phyloP scores from a whole-genome alignment of 768 basidiomycete species.

The Hirschioporus abietinus region DNA sequence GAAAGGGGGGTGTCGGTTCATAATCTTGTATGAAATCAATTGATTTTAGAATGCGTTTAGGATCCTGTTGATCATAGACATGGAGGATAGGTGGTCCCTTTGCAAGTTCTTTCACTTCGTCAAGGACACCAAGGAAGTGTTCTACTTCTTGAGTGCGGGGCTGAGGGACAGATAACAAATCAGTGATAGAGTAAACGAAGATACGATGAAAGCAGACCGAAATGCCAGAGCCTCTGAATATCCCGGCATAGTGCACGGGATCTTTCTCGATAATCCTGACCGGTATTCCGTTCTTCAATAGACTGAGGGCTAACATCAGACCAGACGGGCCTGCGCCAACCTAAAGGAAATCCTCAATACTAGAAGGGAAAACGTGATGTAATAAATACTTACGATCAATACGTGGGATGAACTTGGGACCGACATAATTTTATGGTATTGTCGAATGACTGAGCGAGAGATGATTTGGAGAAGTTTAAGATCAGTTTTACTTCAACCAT shows the following conservation, averaged over 20 bases:
- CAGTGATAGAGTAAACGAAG: neutral
- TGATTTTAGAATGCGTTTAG: neutral
- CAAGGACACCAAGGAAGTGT: neutral
- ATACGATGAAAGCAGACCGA: neutral
- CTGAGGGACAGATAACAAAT: neutral
- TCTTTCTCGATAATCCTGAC: slow-evolving; percentile 10
- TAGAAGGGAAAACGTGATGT: neutral
- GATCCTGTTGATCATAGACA: neutral
- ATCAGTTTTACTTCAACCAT: neutral
- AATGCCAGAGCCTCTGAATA: neutral
- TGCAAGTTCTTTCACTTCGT: neutral
- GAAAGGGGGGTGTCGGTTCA: neutral
- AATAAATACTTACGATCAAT: neutral
- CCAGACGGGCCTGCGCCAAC: slow-evolving; percentile 12
- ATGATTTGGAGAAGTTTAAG: neutral
- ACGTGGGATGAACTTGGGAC: neutral
- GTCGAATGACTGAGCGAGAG: neutral
- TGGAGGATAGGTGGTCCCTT: neutral
- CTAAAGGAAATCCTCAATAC: neutral
- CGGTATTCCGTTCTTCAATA: slow-evolving; percentile 11
- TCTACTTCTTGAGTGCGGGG: slow-evolving; percentile 3
- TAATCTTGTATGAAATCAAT: neutral
- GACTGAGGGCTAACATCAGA: slow-evolving; percentile 8
- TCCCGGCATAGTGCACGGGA: neutral
- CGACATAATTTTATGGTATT: neutral